phyloP scores from a whole-genome alignment of 2,329 filamentous ascomycete species.

The Neofusicoccum parvum region DNA sequence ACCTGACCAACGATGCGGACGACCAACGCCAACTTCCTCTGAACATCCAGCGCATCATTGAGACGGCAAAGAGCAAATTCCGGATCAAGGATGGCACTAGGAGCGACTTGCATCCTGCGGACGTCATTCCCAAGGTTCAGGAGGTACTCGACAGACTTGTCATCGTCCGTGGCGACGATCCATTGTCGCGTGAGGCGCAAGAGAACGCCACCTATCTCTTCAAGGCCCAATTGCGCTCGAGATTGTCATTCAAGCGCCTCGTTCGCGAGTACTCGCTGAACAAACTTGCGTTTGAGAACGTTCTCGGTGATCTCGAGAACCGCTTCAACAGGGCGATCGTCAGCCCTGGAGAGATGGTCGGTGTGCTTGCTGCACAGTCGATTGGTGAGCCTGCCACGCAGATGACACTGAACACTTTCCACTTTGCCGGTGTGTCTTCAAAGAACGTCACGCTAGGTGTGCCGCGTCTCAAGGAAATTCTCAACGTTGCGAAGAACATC shows the following conservation, averaged over 20 bases:
- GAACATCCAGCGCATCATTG: constrained; percentile 87
- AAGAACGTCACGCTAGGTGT: constrained; percentile 99
- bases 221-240: constrained; percentile 87
- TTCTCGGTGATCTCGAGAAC: constrained; percentile 86
- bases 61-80: constrained; percentile 87
- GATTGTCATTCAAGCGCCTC: constrained; percentile 89
- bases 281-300: constrained; percentile 88
- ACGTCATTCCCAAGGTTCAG: constrained; percentile 80
- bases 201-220: constrained; percentile 85
- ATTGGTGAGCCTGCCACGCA: constrained; percentile 98
- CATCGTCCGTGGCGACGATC: constrained; percentile 83
- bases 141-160: constrained; percentile 75
- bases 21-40: constrained; percentile 91
- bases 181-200: constrained; percentile 83
- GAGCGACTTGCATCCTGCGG: constrained; percentile 85
- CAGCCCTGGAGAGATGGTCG: constrained; percentile 96
- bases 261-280: constrained; percentile 84
- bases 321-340: constrained; percentile 85
- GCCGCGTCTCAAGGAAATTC: constrained; percentile 97
- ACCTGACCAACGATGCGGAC: constrained; percentile 67
- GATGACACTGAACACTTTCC: constrained; percentile 99
- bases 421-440: constrained; percentile 98
- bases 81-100: constrained; percentile 81
- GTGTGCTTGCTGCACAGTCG: constrained; percentile 94
- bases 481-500: constrained; percentile 96